Percentiles rank a stretch among this genome's conserved stretches.
phyloP scores from a whole-genome alignment of 805 yeast species.

The Barnettozyma siamensis region DNA sequence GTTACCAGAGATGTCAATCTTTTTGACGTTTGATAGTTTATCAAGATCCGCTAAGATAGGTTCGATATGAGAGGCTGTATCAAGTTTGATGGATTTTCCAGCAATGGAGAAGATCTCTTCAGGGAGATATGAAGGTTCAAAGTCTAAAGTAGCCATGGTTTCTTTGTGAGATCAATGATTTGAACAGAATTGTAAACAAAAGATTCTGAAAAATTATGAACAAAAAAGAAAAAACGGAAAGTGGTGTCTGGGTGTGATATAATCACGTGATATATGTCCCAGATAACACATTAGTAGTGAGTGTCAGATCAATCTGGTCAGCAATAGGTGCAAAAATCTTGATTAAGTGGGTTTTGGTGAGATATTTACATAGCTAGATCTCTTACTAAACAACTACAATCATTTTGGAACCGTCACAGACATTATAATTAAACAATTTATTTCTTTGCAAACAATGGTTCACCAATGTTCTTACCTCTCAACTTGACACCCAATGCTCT shows the following conservation, averaged over 20 bases:
- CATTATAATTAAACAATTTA: slow-evolving; percentile 10
- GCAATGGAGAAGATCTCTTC: slow-evolving; percentile 55
- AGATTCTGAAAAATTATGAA: neutral
- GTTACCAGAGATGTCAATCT: slow-evolving; percentile 84
- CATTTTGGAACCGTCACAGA: neutral
- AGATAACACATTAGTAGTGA: too few species aligned
- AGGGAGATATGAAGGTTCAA: slow-evolving; percentile 36
- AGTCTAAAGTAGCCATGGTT: slow-evolving; percentile 36
- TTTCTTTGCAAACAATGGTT: slow-evolving; percentile 57
- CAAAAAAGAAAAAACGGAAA: neutral
- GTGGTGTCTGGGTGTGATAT: slow-evolving; percentile 5
- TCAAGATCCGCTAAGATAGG: slow-evolving; percentile 59
- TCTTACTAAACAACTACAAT: too few species aligned
- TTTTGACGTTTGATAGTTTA: slow-evolving; percentile 33
- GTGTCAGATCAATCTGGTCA: too few species aligned
- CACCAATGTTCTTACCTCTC: slow-evolving; percentile 94
- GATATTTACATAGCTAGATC: too few species aligned
- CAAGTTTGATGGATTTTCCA: slow-evolving; percentile 72
- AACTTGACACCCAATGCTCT: slow-evolving; percentile 90
- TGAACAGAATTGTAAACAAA: neutral
- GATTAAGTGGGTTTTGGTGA: too few species aligned
- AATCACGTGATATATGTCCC: too few species aligned
- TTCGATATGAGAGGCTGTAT: slow-evolving; percentile 64
- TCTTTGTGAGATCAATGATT: neutral
- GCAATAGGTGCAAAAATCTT: neutral